Percentiles rank a stretch among this genome's conserved stretches.
Evolutionary conservation across 495 filamentous ascomycete genomes (phyloP).

Genomic region (Beverwykella pulmonaria): DNA sequence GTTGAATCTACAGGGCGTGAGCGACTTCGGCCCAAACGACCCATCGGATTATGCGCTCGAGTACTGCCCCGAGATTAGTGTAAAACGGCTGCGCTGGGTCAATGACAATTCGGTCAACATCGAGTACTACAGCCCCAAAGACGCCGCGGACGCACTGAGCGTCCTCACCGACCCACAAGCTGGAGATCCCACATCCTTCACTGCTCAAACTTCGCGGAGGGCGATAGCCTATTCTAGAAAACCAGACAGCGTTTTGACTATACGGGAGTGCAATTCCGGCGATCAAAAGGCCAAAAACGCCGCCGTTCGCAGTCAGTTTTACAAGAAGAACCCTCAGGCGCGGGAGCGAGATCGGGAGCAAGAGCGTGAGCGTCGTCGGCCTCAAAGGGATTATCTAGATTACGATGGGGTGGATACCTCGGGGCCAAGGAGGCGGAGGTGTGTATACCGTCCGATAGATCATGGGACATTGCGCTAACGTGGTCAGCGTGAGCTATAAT

Average conservation of each 20-base stretch:
- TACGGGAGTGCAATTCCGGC: slow-evolving; percentile 70
- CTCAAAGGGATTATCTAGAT: background rate
- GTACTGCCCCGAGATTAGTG: slow-evolving; percentile 59
- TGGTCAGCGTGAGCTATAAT: slow-evolving; percentile 60
- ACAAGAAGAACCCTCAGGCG: slow-evolving; percentile 71
- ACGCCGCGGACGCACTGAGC: slow-evolving; percentile 71
- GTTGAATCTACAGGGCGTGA: slow-evolving; percentile 79
- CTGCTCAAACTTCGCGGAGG: slow-evolving; percentile 42
- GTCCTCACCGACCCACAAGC: slow-evolving; percentile 57
- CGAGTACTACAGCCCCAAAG: slow-evolving; percentile 68
- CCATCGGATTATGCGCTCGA: slow-evolving; percentile 70
- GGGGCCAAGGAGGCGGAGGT: slow-evolving; percentile 56
- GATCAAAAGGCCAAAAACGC: slow-evolving; percentile 81
- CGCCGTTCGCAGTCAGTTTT: slow-evolving; percentile 80
- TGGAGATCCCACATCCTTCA: slow-evolving; percentile 39
- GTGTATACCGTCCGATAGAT: slow-evolving; percentile 29
- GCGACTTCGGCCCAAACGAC: slow-evolving; percentile 75
- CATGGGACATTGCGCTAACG: slow-evolving; percentile 54
- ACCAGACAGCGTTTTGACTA: slow-evolving; percentile 68
- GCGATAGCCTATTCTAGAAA: slow-evolving; percentile 46
- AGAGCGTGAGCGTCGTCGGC: slow-evolving; percentile 55
- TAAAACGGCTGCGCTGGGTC: slow-evolving; percentile 83
- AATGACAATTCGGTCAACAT: slow-evolving; percentile 90
- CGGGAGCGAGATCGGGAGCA: slow-evolving; percentile 60
- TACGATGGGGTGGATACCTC: background rate